Base-by-base conservation (phyloP, 1,284 basidiomycete genomes). In the Salmacisia buchloeana region DNA sequence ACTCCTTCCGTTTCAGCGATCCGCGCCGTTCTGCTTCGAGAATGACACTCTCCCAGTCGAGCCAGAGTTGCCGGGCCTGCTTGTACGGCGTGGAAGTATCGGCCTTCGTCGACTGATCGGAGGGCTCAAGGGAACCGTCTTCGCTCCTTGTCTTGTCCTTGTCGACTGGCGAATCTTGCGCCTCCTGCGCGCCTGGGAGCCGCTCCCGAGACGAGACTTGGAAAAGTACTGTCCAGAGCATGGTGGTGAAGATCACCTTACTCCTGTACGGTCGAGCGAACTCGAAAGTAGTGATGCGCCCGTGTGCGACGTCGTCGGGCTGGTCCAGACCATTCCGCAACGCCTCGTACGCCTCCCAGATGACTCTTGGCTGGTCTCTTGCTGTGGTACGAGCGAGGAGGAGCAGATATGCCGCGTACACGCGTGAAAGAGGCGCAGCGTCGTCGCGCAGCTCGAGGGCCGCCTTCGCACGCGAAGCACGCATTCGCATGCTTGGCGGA, bases 221-320 rank as follows among this genome's bases (percentile, higher is more conserved):
- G 5, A 31, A 31, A 15, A 54, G n/a, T 15, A 33, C 31, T 7
- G 18, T 18, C 25, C 25, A 29, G 3, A 54, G 49, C 49, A 54
- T 54, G 29, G 49, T 54, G 6, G 49, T 54, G 49, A 54, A 54
- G 27, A 54, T 54, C 13, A 31, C 15, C 29, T 54, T 54, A n/a
- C 31, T 54, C 27, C 49, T 25, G 49, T 33, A 54, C 23, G 49
- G 49, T 31, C 49, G 49, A 12, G 29, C 31, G 29, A 54, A 54
- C 2, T 54, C 49, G 15, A 27, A 33, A 9, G n/a, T 31, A 7
- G 27, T 13, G 4, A 54, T 33, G 3, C n/a, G n/a, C n/a, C n/a
- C n/a, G n/a, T n/a, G n/a, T n/a, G n/a, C n/a, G n/a, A n/a, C n/a
- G n/a, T 29, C 29, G 6, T 54, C 49, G 15, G 49, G 49, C 29